These are phyloP conservation scores for Diaporthe australafricana DNA, from an alignment of 2,329 filamentous ascomycete species.

Conservation along the genomic window DNA sequence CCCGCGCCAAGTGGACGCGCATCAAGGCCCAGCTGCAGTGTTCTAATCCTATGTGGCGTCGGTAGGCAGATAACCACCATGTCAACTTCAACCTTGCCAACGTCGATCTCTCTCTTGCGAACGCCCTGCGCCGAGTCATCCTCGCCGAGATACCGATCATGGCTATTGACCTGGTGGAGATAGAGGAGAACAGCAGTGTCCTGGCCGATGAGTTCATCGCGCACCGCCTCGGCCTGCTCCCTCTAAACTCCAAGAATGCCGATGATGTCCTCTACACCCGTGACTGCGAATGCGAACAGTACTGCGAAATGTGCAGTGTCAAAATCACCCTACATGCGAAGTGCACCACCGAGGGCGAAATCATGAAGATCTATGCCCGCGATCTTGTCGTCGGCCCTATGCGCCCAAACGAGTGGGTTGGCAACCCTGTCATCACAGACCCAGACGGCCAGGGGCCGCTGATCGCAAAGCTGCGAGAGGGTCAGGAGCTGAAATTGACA, in stretches of 20 bases:
- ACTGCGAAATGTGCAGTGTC: slow-evolving; percentile 92
- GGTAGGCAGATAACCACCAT: slow-evolving; percentile 79
- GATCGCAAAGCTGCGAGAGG: slow-evolving; percentile 89
- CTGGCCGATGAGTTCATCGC: slow-evolving; percentile 96
- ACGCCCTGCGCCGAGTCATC: slow-evolving; percentile 90
- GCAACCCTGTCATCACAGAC: slow-evolving; percentile 86
- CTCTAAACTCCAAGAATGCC: slow-evolving; percentile 85
- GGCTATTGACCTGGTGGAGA: slow-evolving; percentile 93
- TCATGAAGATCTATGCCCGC: slow-evolving; percentile 94
- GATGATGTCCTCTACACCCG: slow-evolving; percentile 87
- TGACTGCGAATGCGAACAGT: slow-evolving; percentile 96
- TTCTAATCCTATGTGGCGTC: slow-evolving; percentile 39
- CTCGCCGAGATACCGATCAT: slow-evolving; percentile 94
- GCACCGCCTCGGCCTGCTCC: slow-evolving; percentile 90
- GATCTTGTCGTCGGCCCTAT: slow-evolving; percentile 81
- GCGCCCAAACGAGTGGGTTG: slow-evolving; percentile 79
- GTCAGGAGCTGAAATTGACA: slow-evolving; percentile 88
- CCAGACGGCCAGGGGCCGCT: slow-evolving; percentile 83
- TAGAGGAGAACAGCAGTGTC: slow-evolving; percentile 94
- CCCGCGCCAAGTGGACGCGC: neutral
- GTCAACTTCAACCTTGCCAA: slow-evolving; percentile 94
- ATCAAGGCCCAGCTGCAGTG: neutral
- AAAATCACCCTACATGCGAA: slow-evolving; percentile 86
- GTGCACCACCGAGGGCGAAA: slow-evolving; percentile 80
- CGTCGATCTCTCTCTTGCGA: slow-evolving; percentile 91